A percentile compares a stretch with the other conserved stretches of the same genome.
Evolutionary conservation across 1,284 basidiomycete species (phyloP).

Genomic region (Sporisorium exsertum): DNA sequence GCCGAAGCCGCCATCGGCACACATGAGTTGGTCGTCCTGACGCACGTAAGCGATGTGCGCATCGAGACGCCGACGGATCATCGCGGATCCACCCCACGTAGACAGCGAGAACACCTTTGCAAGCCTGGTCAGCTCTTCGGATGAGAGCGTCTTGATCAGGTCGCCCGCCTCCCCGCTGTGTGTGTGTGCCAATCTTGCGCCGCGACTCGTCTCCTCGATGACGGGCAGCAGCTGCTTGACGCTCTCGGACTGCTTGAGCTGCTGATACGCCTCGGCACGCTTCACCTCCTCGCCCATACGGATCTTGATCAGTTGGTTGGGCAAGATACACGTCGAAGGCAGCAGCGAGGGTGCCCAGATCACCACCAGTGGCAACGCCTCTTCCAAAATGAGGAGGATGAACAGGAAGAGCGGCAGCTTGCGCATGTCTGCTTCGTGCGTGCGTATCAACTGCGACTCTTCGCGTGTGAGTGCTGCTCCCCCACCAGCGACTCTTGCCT

Average conservation of each 20-base stretch:
- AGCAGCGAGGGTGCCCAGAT: constrained; percentile 86
- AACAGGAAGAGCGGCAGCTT: constrained; percentile 84
- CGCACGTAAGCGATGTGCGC: constrained; percentile 54
- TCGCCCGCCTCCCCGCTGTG: constrained; percentile 9
- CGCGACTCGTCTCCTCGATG: constrained; percentile 7
- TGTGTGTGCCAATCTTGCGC: neutral
- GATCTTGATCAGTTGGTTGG: constrained; percentile 76
- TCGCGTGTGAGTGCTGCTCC: constrained; percentile 45
- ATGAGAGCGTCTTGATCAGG: constrained; percentile 22
- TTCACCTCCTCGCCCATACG: constrained; percentile 59
- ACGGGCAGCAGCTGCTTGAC: constrained; percentile 40
- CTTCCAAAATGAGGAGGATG: constrained; percentile 81
- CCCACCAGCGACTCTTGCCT: constrained; percentile 30
- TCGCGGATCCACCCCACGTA: constrained; percentile 50
- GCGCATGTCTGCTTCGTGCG: constrained; percentile 60
- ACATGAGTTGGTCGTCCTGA: constrained; percentile 53
- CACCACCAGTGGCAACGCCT: constrained; percentile 83
- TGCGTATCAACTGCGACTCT: constrained; percentile 56
- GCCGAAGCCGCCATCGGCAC: constrained; percentile 9
- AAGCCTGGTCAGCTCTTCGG: constrained; percentile 29
- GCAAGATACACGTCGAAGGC: constrained; percentile 87
- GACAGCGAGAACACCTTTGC: constrained; percentile 54
- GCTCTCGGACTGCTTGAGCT: constrained; percentile 21
- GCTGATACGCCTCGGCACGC: constrained; percentile 41
- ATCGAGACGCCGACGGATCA: constrained; percentile 46